phyloP scores from a whole-genome alignment of 306 rosid genomes.

The Prosopis cineraria region DNA sequence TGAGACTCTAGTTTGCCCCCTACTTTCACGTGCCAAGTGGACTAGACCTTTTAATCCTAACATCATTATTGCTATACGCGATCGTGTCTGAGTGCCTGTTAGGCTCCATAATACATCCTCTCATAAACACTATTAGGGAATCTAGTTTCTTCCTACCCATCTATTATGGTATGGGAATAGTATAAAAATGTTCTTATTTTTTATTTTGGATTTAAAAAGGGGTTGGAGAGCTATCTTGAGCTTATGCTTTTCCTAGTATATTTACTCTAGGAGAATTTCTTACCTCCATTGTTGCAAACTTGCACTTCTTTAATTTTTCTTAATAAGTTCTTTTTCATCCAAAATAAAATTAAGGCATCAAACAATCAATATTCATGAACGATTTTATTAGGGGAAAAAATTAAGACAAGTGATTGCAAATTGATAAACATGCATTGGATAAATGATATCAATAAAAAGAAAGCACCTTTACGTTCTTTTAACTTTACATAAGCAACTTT shows the following conservation, averaged over 20 bases:
- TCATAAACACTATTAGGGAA: too few species aligned
- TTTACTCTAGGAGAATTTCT: background rate
- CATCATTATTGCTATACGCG: too few species aligned
- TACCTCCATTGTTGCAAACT: background rate
- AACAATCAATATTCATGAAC: conserved; percentile 1
- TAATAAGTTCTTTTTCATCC: background rate
- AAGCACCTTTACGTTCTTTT: conserved; percentile 54
- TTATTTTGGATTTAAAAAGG: background rate
- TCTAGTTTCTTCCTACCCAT: too few species aligned
- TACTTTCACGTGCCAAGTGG: too few species aligned
- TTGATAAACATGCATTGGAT: background rate
- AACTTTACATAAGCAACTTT: conserved; percentile 66
- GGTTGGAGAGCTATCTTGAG: background rate
- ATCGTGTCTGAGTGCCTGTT: too few species aligned
- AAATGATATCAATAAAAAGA: background rate
- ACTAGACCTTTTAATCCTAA: too few species aligned
- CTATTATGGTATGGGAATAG: too few species aligned
- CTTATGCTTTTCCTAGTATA: background rate
- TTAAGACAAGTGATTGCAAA: background rate
- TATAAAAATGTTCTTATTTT: too few species aligned
- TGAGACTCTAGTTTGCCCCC: too few species aligned
- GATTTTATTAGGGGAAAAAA: background rate
- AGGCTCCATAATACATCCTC: too few species aligned
- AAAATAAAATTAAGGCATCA: background rate
- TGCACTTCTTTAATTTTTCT: background rate